Evolutionary conservation across 2,329 filamentous ascomycete genomes (phyloP).

Genomic region (Trichoderma atroviride): DNA sequence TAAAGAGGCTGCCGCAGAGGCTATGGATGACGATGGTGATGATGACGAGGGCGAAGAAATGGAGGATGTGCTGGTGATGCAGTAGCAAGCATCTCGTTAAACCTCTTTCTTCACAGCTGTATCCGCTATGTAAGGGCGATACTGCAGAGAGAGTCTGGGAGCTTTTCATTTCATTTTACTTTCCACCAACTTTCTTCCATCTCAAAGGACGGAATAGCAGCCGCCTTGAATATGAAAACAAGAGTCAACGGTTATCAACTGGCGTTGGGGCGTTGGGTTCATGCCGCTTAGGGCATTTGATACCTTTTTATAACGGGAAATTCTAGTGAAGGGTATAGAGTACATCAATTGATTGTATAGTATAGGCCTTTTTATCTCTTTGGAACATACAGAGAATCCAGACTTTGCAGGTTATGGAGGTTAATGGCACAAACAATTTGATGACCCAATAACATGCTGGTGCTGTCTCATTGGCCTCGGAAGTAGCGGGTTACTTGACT

Average conservation of each 20-base stretch:
- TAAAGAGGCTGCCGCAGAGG: constrained; percentile 58
- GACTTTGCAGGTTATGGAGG: no score
- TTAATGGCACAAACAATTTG: no score
- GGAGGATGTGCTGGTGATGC: constrained; percentile 67
- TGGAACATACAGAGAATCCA: background rate
- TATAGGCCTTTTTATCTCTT: background rate
- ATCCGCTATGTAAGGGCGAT: background rate
- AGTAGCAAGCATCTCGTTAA: background rate
- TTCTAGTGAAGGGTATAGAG: constrained; percentile 31
- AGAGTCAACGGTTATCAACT: background rate
- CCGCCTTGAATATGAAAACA: background rate
- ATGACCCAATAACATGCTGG: background rate
- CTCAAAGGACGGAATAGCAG: background rate
- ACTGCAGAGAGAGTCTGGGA: background rate
- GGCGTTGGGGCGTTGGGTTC: constrained; percentile 13
- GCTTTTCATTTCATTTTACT: background rate
- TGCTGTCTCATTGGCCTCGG: constrained; percentile 1
- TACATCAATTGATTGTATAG: background rate
- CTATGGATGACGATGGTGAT: constrained; percentile 65
- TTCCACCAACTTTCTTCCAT: background rate
- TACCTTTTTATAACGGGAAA: constrained; percentile 28
- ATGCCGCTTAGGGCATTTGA: constrained; percentile 5
- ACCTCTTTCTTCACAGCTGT: background rate
- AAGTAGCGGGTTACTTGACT: background rate
- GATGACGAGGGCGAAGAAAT: constrained; percentile 72